Conservation (phyloP, 78 protist genomes). For the Polysphondylium violaceum region DNA sequence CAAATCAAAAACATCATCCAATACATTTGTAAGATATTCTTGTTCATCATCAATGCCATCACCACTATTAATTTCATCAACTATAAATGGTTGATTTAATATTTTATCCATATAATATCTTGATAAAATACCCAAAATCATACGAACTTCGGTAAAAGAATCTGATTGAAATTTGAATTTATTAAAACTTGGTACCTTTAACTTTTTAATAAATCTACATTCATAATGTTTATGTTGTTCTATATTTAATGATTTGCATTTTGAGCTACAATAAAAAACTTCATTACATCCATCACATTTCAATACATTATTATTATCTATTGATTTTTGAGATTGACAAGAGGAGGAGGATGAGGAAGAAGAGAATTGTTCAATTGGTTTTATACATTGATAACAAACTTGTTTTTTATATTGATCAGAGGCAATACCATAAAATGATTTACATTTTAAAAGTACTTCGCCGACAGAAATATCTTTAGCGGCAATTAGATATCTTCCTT, state of each 20-base stretch:
- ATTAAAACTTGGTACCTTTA: background rate
- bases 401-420: slow-evolving; percentile 27
- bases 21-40: background rate
- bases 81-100: background rate
- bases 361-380: background rate
- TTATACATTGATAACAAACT: slow-evolving; percentile 32
- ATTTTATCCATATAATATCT: slow-evolving; percentile 24
- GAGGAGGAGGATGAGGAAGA: background rate
- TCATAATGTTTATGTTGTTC: slow-evolving; percentile 29
- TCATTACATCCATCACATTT: slow-evolving; percentile 34
- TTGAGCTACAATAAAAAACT: slow-evolving; percentile 35
- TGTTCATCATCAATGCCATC: background rate
- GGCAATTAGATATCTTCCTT: slow-evolving; percentile 44
- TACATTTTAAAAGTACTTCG: slow-evolving; percentile 15
- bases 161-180: background rate
- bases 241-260: background rate
- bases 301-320: background rate
- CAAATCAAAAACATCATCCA: slow-evolving; percentile 43
- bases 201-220: slow-evolving; percentile 7
- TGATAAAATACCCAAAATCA: slow-evolving; percentile 28
- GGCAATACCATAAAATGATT: slow-evolving; percentile 12
- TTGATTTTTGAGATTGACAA: background rate
- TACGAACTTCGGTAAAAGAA: slow-evolving; percentile 37
- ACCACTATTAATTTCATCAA: background rate
- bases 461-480: slow-evolving; percentile 38